Base-by-base conservation (phyloP, 768 basidiomycete species). In the Leucocoprinus birnbaumii region DNA sequence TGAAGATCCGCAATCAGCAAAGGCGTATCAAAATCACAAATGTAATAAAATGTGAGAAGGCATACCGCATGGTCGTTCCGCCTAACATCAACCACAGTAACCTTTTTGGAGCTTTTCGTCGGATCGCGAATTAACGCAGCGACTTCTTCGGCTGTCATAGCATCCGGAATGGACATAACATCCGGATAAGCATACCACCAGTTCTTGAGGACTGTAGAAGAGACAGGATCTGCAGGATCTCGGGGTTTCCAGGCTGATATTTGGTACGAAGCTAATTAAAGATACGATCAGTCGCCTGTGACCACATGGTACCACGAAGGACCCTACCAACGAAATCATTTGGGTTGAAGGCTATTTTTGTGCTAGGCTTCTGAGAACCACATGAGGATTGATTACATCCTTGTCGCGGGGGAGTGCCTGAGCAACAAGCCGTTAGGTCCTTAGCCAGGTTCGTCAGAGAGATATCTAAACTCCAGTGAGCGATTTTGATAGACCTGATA, bases 171-270 rank as follows among this genome's bases (percentile, higher is more conserved):
- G 1, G 77, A 72, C 38, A 62, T 60, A 34, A 68, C 65, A 4
- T 59, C 42, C 0, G 83, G 83, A 60, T 78, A 83, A 0, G 80
- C 81, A 51, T 82, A 76, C 80, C 79, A 82, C 79, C 78, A 83
- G 2, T 68, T 68, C 14, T 67, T 62, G 27, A 83, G 70, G n/a
- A 64, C 61, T 1, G 65, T 64, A 3, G 70, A n/a, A 19, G 58
- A 48, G 37, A 34, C 46, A 47, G 46, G 53, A 22, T 16, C 26
- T 4, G 58, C 55, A 5, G 37, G 50, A n/a, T 14, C 34, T 1
- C 35, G 13, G 11, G 65, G 57, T 56, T 82, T 83, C 16, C 61
- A 48, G 3, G 78, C 79, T 34, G 73, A 75, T 19, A 84, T 75
- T 47, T 75, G 73, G 64, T 72, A 83, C 2, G 79, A 77, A 7